Base-by-base conservation (phyloP, 768 basidiomycete species). In the Dendrothele bispora region DNA sequence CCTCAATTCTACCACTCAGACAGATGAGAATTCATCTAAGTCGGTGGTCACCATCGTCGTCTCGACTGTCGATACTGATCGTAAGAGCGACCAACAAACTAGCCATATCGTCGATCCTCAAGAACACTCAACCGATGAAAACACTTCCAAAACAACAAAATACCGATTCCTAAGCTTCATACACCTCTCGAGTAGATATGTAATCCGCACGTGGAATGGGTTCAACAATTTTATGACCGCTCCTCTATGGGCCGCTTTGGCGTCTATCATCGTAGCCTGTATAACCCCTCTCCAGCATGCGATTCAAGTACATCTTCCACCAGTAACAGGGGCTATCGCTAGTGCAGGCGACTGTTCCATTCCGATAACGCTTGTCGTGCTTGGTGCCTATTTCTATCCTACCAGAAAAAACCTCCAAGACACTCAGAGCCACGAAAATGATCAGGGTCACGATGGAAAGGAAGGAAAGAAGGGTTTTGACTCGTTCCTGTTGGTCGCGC, bases 331-430 rank as follows among this genome's bases (percentile, higher is more conserved):
- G 24, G 85, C 89, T 0, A 64, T 94, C 38, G 72, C 69, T 2
- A 67, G 71, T 11, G 83, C 86, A 1, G 90, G 91, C 2, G 82
- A 75, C 51, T 91, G 89, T 50, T 84, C 86, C 8, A 85, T 97
- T 50, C 95, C 95, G 0, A 60, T 97, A 25, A 97, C 95, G 2
- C 72, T 97, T 22, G 76, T 97, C 48, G 91, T 97, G 5, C 83
- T 98, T 34, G 94, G 95, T 11, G 92, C 89, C 12, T 97, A 95
- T 73, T 95, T 95, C 68, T 86, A 83, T 62, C 70, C n/a, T n/a
- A n/a, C n/a, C n/a, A 29, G 37, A 39, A 27, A 7, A 29, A n/a
- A n/a, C n/a, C n/a, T n/a, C n/a, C n/a, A n/a, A n/a, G 24, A 8
- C 24, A 39, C 10, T 10, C n/a, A n/a, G 10, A 32, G 30, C 10